Evolutionary conservation across 148 eudicot genomes (phyloP), one percentile per base, ranked within the genome.

Genomic region (Hydrangea macrophylla): DNA sequence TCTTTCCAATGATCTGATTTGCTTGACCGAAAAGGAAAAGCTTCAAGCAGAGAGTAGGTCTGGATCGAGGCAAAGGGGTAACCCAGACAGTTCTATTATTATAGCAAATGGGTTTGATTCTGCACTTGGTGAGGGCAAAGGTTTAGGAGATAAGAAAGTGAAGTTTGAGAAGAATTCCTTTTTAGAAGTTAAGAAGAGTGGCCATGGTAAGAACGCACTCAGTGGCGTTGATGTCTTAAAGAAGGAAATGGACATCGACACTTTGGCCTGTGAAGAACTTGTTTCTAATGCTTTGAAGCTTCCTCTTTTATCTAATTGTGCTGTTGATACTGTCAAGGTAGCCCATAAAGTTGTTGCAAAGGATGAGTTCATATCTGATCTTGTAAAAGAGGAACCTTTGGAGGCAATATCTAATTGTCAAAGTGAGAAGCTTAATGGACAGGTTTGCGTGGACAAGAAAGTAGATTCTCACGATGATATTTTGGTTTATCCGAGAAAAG

Each of bases 231-330:
- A 45, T 69, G 55, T 62, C 62, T 35, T 61, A 35, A 83, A 78
- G 76, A 78, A 77, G 78, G 89, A 86, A 70, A 55, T 75, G 7
- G 87, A 82, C 32, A 61, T 70, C 32, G 88, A 87, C 64, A 55
- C 79, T 62, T 63, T 50, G 25, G 79, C 84, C 40, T 84, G 87
- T 83, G 90, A 88, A 45, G 88, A 84, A 79, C 84, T 86, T 60
- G 80, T 88, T 69, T 77, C 84, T 30, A 81, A 79, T 82, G 82
- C 93, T 70, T 78, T 84, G 78, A 91, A 84, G 78, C 90, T 91
- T 70, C 97, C 92, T 53, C 88, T 91, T 76, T 65, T 86, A 53
- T 86, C 87, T 27, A 74, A 76, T 76, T 76, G 51, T 11, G 54
- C 59, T 23, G 36, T 37, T 74, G 55, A 57, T 50, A 56, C 30